phyloP scores from a whole-genome alignment of 2,329 filamentous ascomycete species.

The Fusarium fracticaudum region DNA sequence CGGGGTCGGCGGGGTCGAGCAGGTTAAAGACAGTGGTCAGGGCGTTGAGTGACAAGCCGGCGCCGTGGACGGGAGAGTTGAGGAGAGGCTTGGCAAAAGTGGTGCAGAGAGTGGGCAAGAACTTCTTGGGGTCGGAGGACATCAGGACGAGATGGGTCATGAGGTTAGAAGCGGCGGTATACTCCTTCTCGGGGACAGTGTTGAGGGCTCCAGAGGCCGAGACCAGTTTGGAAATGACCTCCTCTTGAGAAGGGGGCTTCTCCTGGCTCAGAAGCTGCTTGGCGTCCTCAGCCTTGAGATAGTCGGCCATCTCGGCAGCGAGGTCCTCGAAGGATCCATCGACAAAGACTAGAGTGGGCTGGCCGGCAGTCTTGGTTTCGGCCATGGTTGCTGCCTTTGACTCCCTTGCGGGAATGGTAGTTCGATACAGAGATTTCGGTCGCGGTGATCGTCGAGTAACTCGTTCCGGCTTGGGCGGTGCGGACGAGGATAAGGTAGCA shows the following conservation, averaged over 20 bases:
- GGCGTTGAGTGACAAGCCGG: constrained; percentile 86
- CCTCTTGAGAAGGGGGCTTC: constrained; percentile 76
- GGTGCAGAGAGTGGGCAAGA: constrained; percentile 87
- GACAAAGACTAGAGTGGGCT: constrained; percentile 75
- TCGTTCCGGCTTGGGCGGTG: constrained; percentile 32
- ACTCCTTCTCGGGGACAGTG: constrained; percentile 92
- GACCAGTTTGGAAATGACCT: constrained; percentile 89
- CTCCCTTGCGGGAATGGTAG: constrained; percentile 27
- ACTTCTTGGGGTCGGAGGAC: constrained; percentile 83
- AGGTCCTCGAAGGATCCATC: constrained; percentile 96
- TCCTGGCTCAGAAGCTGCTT: constrained; percentile 78
- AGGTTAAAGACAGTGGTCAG: constrained; percentile 98
- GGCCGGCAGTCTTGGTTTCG: constrained; percentile 54
- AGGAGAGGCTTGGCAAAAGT: constrained; percentile 89
- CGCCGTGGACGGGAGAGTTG: constrained; percentile 85
- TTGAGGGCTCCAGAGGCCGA: constrained; percentile 81
- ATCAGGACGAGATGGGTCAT: constrained; percentile 92
- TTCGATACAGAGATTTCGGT: constrained; percentile 33
- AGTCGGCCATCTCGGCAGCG: constrained; percentile 92
- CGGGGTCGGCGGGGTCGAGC: constrained; percentile 76
- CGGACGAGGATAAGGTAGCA: constrained; percentile 13
- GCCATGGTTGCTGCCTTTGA: constrained; percentile 39
- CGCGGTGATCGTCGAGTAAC: constrained; percentile 24
- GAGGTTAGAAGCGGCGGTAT: constrained; percentile 95
- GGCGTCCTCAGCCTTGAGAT: constrained; percentile 85